These are phyloP conservation scores for Solanum peruvianum DNA, from an alignment of 257 asterid genomes.

Conservation along the genomic window DNA sequence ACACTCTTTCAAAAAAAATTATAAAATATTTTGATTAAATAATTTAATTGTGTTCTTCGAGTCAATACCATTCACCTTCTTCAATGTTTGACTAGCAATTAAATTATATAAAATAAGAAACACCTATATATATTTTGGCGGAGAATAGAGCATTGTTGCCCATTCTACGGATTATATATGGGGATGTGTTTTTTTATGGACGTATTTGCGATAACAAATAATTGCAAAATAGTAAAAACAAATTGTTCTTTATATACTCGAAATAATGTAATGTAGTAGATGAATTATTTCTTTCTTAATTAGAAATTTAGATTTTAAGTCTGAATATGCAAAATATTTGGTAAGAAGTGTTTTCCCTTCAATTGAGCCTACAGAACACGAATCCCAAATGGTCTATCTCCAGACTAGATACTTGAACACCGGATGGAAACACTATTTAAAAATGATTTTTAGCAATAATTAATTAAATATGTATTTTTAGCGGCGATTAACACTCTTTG, in stretches of 20 bases:
- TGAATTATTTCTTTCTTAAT: fast-evolving
- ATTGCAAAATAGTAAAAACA: neutral
- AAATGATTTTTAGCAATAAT: too few relatives aligned
- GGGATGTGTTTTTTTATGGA: conserved; percentile 30
- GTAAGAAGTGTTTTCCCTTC: too few relatives aligned
- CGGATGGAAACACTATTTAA: too few relatives aligned
- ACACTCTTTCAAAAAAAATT: too few relatives aligned
- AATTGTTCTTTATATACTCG: too few relatives aligned
- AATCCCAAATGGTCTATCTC: too few relatives aligned
- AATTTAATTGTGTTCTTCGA: neutral
- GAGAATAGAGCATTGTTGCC: conserved; percentile 26
- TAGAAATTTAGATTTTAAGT: fast-evolving
- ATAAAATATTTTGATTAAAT: neutral
- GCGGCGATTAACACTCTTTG: too few relatives aligned
- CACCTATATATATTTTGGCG: neutral
- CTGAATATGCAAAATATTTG: too few relatives aligned
- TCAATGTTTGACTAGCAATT: neutral
- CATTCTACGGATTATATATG: conserved; percentile 33
- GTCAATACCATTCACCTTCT: neutral
- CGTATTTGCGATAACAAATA: neutral
- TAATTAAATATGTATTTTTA: too few relatives aligned
- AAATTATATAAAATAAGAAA: neutral
- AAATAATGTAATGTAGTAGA: too few relatives aligned
- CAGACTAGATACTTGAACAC: too few relatives aligned
- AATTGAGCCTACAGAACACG: too few relatives aligned